phyloP scores from a whole-genome alignment of 495 filamentous ascomycete species.

The Aspergillus diversus region DNA sequence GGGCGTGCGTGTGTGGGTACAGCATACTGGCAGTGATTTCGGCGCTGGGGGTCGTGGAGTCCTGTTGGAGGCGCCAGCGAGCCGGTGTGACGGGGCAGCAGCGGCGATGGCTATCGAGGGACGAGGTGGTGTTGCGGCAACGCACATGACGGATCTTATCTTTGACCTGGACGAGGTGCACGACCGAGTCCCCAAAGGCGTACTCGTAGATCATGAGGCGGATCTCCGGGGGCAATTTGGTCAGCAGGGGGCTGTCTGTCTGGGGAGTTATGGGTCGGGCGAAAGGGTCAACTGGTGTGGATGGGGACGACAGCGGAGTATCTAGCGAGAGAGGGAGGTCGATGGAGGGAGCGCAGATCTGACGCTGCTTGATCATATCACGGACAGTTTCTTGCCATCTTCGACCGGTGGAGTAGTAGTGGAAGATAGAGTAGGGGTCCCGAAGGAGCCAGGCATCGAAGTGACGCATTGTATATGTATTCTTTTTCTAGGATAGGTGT shows the following conservation, averaged over 20 bases:
- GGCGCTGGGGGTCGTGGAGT: neutral
- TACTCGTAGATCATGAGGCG: constrained; percentile 59
- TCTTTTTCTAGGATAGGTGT: neutral
- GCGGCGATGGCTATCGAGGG: constrained; percentile 38
- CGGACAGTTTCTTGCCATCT: constrained; percentile 48
- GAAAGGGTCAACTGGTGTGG: constrained; percentile 24
- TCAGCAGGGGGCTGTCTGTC: constrained; percentile 28
- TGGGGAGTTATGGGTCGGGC: constrained; percentile 30
- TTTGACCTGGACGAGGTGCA: constrained; percentile 48
- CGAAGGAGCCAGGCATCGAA: constrained; percentile 52
- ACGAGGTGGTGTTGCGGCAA: constrained; percentile 28
- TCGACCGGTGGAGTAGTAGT: constrained; percentile 47
- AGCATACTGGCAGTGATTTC: constrained; percentile 26
- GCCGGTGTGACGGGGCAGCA: constrained; percentile 45
- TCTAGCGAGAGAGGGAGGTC: constrained; percentile 3
- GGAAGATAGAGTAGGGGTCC: constrained; percentile 51
- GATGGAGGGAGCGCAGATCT: constrained; percentile 41
- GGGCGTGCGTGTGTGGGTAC: constrained; percentile 44
- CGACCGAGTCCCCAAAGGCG: constrained; percentile 49
- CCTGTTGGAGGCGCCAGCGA: constrained; percentile 38
- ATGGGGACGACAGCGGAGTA: neutral
- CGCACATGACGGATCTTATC: constrained; percentile 47
- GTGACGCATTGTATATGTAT: constrained; percentile 39
- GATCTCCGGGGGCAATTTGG: constrained; percentile 54
- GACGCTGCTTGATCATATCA: constrained; percentile 41